A percentile compares a stretch with the other conserved stretches of the same genome.
Conservation (phyloP, 257 asterid species). For the Asclepias syriaca region DNA sequence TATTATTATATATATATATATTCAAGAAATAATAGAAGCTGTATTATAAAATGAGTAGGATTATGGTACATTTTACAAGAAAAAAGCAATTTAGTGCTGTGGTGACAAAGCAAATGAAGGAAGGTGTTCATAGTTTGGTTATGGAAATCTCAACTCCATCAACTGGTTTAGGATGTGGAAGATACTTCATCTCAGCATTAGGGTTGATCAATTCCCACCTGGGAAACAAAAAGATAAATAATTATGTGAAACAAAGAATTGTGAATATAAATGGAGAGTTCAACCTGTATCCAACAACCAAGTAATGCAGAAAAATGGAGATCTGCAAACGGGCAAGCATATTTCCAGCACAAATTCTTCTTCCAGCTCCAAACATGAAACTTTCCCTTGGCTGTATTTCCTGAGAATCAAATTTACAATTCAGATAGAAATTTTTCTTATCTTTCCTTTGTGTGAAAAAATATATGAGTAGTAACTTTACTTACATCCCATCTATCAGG, state of each 20-base stretch:
- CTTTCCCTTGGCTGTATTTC: conserved; percentile 34
- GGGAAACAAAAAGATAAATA: too few species aligned
- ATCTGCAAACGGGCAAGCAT: conserved; percentile 55
- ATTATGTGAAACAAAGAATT: too few species aligned
- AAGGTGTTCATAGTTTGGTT: not conserved
- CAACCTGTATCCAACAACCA: conserved; percentile 50
- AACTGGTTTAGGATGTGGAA: conserved; percentile 17
- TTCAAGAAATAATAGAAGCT: too few species aligned
- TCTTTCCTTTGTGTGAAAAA: not conserved
- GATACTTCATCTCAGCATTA: conserved; percentile 1
- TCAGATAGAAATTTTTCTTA: not conserved
- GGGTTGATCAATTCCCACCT: conserved; percentile 14
- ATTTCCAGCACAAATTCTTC: conserved; percentile 49
- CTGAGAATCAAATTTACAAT: conserved; percentile 17
- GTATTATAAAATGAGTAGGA: too few species aligned
- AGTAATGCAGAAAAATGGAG: conserved; percentile 37
- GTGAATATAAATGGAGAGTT: too few species aligned
- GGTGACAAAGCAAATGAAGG: not conserved
- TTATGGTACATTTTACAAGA: too few species aligned
- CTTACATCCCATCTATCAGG: conserved; percentile 62
- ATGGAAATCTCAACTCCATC: conserved; percentile 15
- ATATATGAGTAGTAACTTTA: not conserved
- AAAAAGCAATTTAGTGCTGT: too few species aligned
- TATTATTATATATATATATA: too few species aligned
- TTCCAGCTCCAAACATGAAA: conserved; percentile 49